phyloP scores from a whole-genome alignment of 345 rosid genomes.

The Brassica nigra region DNA sequence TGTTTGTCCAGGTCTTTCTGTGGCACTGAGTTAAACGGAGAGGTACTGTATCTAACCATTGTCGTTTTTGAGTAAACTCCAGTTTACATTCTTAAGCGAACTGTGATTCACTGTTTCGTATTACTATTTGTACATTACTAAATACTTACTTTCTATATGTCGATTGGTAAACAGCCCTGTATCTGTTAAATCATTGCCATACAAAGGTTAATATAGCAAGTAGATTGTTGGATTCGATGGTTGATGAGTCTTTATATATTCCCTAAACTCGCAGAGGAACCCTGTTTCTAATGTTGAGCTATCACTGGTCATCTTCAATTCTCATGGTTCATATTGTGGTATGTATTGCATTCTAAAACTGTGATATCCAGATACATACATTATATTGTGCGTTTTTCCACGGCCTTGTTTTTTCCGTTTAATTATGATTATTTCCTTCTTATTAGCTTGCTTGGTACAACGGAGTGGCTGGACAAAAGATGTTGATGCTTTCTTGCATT shows the following conservation, averaged over 20 bases:
- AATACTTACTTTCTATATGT: background rate
- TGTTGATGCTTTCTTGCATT: slow-evolving; percentile 72
- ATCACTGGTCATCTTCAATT: slow-evolving; percentile 70
- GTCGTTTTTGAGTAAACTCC: background rate
- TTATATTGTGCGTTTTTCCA: slow-evolving; percentile 14
- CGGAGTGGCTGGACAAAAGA: slow-evolving; percentile 96
- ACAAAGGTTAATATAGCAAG: background rate
- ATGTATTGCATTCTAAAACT: slow-evolving; percentile 28
- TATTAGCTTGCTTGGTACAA: slow-evolving; percentile 84
- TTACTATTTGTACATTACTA: background rate
- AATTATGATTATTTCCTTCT: slow-evolving; percentile 19
- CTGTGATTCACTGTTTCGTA: background rate
- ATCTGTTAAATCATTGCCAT: background rate
- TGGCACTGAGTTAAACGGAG: slow-evolving; percentile 61
- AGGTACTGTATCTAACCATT: slow-evolving; percentile 51
- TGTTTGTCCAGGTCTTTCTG: slow-evolving; percentile 66
- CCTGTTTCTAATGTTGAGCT: slow-evolving; percentile 63
- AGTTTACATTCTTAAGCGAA: slow-evolving; percentile 14
- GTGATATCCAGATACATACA: slow-evolving; percentile 13
- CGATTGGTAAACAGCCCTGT: background rate
- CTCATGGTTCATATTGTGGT: slow-evolving; percentile 82
- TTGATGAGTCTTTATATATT: slow-evolving; percentile 20
- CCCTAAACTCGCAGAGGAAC: slow-evolving; percentile 56
- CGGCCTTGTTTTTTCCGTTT: background rate
- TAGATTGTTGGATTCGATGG: slow-evolving; percentile 1